A percentile compares a stretch with the other conserved stretches of the same genome.
Conservation (phyloP, 148 eudicot genomes). For the Fagopyrum tataricum region DNA sequence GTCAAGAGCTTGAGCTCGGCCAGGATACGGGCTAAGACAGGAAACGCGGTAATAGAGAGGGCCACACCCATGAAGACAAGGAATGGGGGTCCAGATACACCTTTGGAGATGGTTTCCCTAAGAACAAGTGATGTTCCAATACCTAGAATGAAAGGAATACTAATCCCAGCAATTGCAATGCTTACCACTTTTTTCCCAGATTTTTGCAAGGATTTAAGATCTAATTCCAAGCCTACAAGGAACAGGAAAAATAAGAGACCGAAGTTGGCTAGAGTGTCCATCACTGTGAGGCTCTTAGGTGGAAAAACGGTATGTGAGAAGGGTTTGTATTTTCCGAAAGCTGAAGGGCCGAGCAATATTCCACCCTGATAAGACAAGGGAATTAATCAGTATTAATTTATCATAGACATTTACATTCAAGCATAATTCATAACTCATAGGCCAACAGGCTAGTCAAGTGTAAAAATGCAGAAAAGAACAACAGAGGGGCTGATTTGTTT, state of each 20-base stretch:
- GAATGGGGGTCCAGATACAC: slow-evolving; percentile 57
- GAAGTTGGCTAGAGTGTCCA: slow-evolving; percentile 75
- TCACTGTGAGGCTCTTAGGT: slow-evolving; percentile 49
- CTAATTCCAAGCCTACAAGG: slow-evolving; percentile 77
- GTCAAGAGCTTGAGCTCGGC: slow-evolving; percentile 84
- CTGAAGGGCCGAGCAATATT: slow-evolving; percentile 75
- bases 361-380: slow-evolving; percentile 55
- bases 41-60: slow-evolving; percentile 43
- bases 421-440: not conserved
- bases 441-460: not conserved
- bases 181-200: slow-evolving; percentile 62
- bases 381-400: not conserved
- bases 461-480: not conserved
- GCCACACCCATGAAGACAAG: slow-evolving; percentile 84
- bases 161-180: slow-evolving; percentile 75
- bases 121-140: slow-evolving; percentile 65
- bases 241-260: slow-evolving; percentile 78
- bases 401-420: not conserved
- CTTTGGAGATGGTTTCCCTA: slow-evolving; percentile 47
- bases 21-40: slow-evolving; percentile 77
- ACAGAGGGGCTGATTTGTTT: not conserved
- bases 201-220: slow-evolving; percentile 42
- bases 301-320: slow-evolving; percentile 62
- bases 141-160: slow-evolving; percentile 53
- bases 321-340: slow-evolving; percentile 47